Evolutionary conservation across 805 yeast genomes (phyloP).

Genomic region (Cyberlindnera xylosilytica): DNA sequence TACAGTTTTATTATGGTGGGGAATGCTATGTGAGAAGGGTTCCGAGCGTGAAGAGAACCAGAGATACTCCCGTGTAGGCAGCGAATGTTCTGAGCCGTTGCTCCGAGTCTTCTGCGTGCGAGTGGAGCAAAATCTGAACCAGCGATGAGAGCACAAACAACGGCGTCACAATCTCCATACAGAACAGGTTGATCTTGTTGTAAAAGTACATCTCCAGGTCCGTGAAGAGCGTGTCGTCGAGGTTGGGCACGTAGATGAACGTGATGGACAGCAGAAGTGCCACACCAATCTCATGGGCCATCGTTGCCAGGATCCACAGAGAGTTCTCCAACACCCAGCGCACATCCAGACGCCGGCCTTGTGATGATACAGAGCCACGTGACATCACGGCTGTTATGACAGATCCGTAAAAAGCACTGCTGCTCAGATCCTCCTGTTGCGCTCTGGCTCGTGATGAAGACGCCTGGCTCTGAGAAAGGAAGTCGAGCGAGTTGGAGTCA

Average conservation of each 20-base stretch:
- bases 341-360: constrained; percentile 2
- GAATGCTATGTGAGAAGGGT: constrained; percentile 14
- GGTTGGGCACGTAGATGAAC: constrained; percentile 38
- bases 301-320: constrained; percentile 16
- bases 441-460: not conserved
- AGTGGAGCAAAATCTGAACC: constrained; percentile 15
- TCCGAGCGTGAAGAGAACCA: constrained; percentile 26
- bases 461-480: constrained; percentile 1
- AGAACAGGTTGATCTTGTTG: constrained; percentile 28
- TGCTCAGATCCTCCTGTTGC: constrained; percentile 1
- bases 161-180: constrained; percentile 31
- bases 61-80: constrained; percentile 10
- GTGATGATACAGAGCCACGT: constrained; percentile 8
- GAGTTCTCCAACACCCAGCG: constrained; percentile 17
- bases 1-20: no score
- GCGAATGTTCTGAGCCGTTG: constrained; percentile 4
- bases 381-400: constrained; percentile 16
- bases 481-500: constrained; percentile 2
- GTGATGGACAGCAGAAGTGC: constrained; percentile 35
- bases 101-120: constrained; percentile 5
- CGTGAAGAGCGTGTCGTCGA: constrained; percentile 29
- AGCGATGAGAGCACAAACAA: constrained; percentile 21
- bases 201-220: constrained; percentile 33
- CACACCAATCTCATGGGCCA: constrained; percentile 31
- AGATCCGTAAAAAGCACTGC: constrained; percentile 5